Evolutionary conservation across 2,329 filamentous ascomycete species (phyloP).

Genomic region (Verticillium longisporum): DNA sequence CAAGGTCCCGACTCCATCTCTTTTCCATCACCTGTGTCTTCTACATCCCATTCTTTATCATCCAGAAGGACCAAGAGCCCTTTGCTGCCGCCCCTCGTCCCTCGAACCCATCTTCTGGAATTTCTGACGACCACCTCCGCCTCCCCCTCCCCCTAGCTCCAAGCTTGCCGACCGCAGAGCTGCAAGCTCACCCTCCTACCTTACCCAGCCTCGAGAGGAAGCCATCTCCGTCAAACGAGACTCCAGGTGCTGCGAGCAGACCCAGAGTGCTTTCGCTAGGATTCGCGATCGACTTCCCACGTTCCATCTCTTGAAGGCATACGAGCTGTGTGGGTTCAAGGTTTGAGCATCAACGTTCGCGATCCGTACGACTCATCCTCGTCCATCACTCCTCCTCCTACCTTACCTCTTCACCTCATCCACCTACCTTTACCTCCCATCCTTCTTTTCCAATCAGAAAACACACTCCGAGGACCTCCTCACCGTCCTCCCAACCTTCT

Average conservation of each 20-base stretch:
- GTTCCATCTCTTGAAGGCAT: neutral
- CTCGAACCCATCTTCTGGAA: neutral
- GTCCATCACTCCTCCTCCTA: conserved; percentile 10
- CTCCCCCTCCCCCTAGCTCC: neutral
- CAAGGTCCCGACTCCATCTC: conserved; percentile 1
- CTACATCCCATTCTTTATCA: neutral
- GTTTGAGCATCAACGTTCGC: conserved; percentile 28
- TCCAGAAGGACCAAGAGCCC: neutral
- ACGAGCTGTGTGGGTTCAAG: conserved; percentile 19
- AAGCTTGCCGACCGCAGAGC: neutral
- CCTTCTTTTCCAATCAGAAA: conserved; percentile 1
- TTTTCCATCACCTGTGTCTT: neutral
- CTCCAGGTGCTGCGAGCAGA: neutral
- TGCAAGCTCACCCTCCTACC: neutral
- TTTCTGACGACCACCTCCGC: neutral
- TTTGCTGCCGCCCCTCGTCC: neutral
- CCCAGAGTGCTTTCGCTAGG: neutral
- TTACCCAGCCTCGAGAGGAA: neutral
- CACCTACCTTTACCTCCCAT: conserved; percentile 9
- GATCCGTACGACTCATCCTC: conserved; percentile 17
- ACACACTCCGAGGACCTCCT: conserved; percentile 1
- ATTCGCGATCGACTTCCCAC: neutral
- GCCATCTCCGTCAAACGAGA: neutral
- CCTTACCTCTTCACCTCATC: conserved; percentile 7
- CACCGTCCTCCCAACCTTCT: conserved; percentile 7